Percentiles rank a stretch among this genome's conserved stretches.
Evolutionary conservation across 495 filamentous ascomycete genomes (phyloP).

Genomic region (Penicillium roqueforti): DNA sequence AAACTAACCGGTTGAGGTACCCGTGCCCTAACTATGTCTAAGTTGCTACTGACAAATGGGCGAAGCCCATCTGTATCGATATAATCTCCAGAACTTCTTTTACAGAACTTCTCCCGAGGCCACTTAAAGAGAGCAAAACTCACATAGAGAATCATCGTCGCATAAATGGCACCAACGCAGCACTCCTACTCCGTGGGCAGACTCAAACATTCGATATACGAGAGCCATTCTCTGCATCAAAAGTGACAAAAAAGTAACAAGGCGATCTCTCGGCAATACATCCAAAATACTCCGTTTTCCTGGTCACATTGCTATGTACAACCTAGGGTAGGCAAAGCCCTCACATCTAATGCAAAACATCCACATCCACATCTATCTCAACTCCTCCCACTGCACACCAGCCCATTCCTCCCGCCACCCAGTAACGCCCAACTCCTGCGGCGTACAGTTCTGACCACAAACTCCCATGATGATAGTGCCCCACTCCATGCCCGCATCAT

Average conservation of each 20-base stretch:
- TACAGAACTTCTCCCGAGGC: too few relatives aligned
- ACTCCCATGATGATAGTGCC: conserved; percentile 90
- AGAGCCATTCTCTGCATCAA: neutral
- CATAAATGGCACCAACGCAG: too few relatives aligned
- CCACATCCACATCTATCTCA: conserved; percentile 23
- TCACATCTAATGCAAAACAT: neutral
- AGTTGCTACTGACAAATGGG: too few relatives aligned
- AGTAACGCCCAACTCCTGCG: conserved; percentile 44
- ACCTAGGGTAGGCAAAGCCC: neutral
- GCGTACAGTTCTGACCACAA: conserved; percentile 67
- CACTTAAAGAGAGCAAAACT: too few relatives aligned
- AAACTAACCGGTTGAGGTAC: too few relatives aligned
- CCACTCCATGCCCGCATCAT: conserved; percentile 93
- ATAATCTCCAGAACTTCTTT: too few relatives aligned
- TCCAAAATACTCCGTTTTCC: neutral
- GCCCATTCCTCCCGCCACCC: conserved; percentile 92
- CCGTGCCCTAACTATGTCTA: too few relatives aligned
- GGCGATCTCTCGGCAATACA: neutral
- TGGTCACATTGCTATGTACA: neutral
- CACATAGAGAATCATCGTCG: too few relatives aligned
- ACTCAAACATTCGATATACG: too few relatives aligned
- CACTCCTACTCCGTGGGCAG: too few relatives aligned
- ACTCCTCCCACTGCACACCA: conserved; percentile 96
- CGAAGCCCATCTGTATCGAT: too few relatives aligned
- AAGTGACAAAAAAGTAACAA: neutral